Evolutionary conservation across 345 rosid genomes (phyloP), one percentile per base, ranked within the genome.

Genomic region (Eucalyptus regnans): DNA sequence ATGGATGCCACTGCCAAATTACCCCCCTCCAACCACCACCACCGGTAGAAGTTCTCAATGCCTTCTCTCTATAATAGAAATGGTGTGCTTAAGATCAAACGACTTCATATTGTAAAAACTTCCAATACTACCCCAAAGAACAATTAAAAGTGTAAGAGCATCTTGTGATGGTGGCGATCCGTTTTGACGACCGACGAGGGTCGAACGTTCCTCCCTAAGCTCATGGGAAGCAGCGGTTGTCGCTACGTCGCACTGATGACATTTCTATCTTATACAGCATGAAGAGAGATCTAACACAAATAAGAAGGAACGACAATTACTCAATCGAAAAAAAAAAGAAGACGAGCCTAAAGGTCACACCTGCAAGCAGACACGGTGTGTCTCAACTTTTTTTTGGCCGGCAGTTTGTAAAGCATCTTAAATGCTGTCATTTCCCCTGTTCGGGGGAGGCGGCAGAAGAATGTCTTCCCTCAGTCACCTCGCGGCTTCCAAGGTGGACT

Each of bases 11-110:
- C 43, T 5, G 37, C 80, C 80, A 31, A 68, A 68, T 0, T 3
- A 5, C 3, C 43, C 23, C 68, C 8, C 7, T 3, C 15, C 37
- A 8, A 14, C 9, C 23, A 8, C 3, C 80, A 16, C 22, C 43
- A 16, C 23, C 7, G 22, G 2, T 0, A 16, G 44, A 15, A 3
- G 20, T 4, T 10, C 4, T 33, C 5, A 10, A 8, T 33, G 80
- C 23, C 12, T 68, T 17, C 44, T 68, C 44, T 68, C 4, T 68
- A 9, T 16, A 1, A 68, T 68, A 17, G 43, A 9, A 68, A 16
- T 17, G 23, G 25, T 8, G 23, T 17, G 22, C 80, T 16, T 68
- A 68, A 66, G 2, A 8, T 0, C 9, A 2, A 3, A 58, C 7
- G 64, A 58, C 64, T 25, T 58, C 14, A 58, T 58, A 58, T 58